Conservation (phyloP, 2,329 filamentous ascomycete genomes). For the Lachnellula occidentalis region DNA sequence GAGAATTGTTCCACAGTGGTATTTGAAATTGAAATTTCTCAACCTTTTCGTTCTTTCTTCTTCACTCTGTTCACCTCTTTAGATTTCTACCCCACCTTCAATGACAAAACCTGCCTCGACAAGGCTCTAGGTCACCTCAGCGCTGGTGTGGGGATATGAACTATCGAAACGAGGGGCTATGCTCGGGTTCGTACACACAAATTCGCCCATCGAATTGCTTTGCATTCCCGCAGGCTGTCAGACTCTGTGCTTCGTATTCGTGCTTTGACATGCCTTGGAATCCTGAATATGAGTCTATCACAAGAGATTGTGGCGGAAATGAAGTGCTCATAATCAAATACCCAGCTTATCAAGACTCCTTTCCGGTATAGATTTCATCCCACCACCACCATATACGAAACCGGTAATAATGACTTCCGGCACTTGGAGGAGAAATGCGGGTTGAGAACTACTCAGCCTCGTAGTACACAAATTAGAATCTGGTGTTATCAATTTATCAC, state of each 20-base stretch:
- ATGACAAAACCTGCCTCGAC: not conserved
- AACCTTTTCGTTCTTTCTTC: not conserved
- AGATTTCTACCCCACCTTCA: not conserved
- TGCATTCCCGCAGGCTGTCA: not conserved
- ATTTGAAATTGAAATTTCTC: not conserved
- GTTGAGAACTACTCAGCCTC: slow-evolving; percentile 1
- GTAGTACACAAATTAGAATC: not conserved
- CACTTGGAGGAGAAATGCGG: not conserved
- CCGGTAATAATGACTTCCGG: not conserved
- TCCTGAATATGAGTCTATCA: too few relatives aligned
- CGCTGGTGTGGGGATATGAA: not conserved
- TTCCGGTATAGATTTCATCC: not conserved
- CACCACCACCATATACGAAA: not conserved
- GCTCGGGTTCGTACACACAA: not conserved
- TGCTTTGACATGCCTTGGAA: not conserved
- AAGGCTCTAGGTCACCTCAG: not conserved
- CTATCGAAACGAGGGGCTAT: not conserved
- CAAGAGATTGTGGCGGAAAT: too few relatives aligned
- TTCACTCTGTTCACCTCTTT: not conserved
- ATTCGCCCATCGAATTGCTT: not conserved
- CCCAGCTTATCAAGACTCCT: too few relatives aligned
- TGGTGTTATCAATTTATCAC: not conserved
- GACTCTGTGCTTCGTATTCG: not conserved
- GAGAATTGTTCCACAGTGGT: too few relatives aligned
- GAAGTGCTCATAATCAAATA: too few relatives aligned